Base-by-base conservation (phyloP, 2,329 filamentous ascomycete genomes). In the Xylaria sp. region DNA sequence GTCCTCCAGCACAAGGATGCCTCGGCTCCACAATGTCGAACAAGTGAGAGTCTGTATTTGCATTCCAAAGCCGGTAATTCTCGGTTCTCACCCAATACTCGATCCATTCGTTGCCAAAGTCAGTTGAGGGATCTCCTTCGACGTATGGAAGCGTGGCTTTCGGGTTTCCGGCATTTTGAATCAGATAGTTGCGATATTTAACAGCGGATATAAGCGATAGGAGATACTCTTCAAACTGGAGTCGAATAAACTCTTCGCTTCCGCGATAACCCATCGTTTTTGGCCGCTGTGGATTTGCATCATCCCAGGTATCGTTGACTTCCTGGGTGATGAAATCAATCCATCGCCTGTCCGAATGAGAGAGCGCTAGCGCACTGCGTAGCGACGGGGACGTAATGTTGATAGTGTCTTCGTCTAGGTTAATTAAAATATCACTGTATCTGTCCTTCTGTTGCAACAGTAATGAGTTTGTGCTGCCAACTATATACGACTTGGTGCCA, bases 171-270 rank as follows among this genome's bases (percentile, higher is more conserved):
- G 82, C 79, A 70, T 89, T 82, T 66, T 82, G 81, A 21, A 81
- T 79, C 29, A 90, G 83, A 76, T 91, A 91, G 75, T 89, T 90
- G 79, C 94, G 94, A 78, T 97, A 98, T 79, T 98, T 98, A 73
- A 94, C 92, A 0, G 93, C 90, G 0, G 94, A 93, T 51, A 98
- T 88, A 70, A 99, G 86, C 0, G 94, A 93, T 27, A 98, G 87
- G 5, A 99, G 87, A 78, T 99, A 99, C 76, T 98, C 94, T 81
- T 99, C 96, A 71, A 99, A 99, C 76, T 98, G 95, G 48, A 98
- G 88, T 35, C 96, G 90, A 75, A 99, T 99, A 77, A 98, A 98
- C 78, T 98, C 96, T 81, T 99, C 96, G 71, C 94, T 98, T 35
- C 96, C 96, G 44, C 93, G 90, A 77, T 98, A 99, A 35, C 94